Evolutionary conservation across 2,329 filamentous ascomycete species (phyloP), one percentile per base, ranked within the genome.

Genomic region (Colletotrichum lupini): DNA sequence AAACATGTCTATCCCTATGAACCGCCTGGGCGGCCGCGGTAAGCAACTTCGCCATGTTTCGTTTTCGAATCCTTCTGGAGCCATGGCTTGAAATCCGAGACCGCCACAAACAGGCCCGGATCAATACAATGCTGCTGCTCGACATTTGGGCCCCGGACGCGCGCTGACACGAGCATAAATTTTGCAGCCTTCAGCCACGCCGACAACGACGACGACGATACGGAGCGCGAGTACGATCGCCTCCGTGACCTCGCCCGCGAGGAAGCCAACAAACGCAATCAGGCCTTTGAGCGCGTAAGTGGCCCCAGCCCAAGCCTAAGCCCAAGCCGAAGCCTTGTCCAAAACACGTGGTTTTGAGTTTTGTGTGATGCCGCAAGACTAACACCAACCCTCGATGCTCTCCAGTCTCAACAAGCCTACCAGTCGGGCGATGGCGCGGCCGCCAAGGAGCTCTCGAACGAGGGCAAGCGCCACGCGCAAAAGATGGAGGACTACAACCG

Each of bases 181-280:
- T 32, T n/a, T 57, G 22, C 80, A 95, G 94, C 93, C 83, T 94
- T 96, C 86, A 94, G 92, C 83, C 92, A 95, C 81, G 88, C 88
- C 72, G 87, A 92, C 77, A 90, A 90, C 80, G 85, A 85, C 77
- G 88, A 92, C 74, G 85, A 86, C 77, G 88, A 92, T 72, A 87
- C 91, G 68, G 95, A 98, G 86, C 91, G 88, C 77, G 95, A 98
- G 85, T 98, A 98, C 83, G 95, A 98, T 81, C 93, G 94, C 67
- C 89, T 98, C 57, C 94, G 97, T 79, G 92, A 93, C 77, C 88
- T 95, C 22, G 97, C 96, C 22, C 92, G 94, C 75, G 88, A 91
- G 78, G 95, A 98, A 87, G 94, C 93, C 72, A 86, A 88, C 64
- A 94, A 97, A 85, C 93, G 94, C 77, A 90, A 90, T 75, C 88